A percentile compares a stretch with the other conserved stretches of the same genome.
Evolutionary conservation across 2,329 filamentous ascomycete genomes (phyloP).

Genomic region (Diatrype stigma): DNA sequence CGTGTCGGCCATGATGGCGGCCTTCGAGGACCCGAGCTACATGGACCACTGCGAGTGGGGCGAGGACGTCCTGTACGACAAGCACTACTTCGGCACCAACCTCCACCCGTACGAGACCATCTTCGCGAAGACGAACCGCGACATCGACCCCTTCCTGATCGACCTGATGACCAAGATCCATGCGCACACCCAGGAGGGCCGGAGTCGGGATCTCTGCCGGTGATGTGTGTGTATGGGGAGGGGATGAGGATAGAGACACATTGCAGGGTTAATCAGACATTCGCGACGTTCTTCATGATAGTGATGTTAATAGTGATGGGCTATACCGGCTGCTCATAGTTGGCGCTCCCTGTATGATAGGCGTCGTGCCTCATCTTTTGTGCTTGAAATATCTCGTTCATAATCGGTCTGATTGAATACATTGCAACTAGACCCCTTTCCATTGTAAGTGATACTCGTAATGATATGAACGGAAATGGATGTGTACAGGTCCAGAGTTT

Average conservation of each 20-base stretch:
- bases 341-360: not conserved
- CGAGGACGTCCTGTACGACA: slow-evolving; percentile 22
- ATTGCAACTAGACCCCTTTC: no score
- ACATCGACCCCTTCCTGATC: slow-evolving; percentile 24
- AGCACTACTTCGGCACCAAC: slow-evolving; percentile 29
- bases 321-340: not conserved
- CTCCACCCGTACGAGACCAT: slow-evolving; percentile 35
- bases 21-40: slow-evolving; percentile 20
- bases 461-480: no score
- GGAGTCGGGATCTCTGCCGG: slow-evolving; percentile 22
- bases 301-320: no score
- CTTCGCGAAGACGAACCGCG: slow-evolving; percentile 31
- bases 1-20: slow-evolving; percentile 30
- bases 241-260: slow-evolving; percentile 18
- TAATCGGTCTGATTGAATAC: no score
- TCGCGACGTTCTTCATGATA: not conserved
- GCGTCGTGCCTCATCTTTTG: not conserved
- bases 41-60: slow-evolving; percentile 19
- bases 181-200: slow-evolving; percentile 10
- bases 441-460: no score
- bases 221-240: not conserved
- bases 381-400: no score
- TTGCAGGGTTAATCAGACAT: not conserved
- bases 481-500: no score
- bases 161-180: slow-evolving; percentile 28